Base-by-base conservation (phyloP, 768 basidiomycete genomes). In the Leccinum barrowsii region DNA sequence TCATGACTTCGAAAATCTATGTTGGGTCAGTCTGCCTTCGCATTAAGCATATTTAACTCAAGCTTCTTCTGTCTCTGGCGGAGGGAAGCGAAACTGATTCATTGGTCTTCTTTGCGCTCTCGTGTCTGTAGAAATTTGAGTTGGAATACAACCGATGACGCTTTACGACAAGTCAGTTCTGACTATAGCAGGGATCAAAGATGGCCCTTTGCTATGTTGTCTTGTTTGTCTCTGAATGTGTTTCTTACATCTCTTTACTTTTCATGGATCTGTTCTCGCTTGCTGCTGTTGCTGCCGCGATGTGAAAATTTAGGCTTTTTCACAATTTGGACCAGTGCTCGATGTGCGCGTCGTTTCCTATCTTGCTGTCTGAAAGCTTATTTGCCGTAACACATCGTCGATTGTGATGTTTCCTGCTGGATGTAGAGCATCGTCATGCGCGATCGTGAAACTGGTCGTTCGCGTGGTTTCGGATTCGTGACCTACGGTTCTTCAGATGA, bases 391-490 rank as follows among this genome's bases (percentile, higher is more conserved):
- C 30, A 24, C 42, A 10, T 58, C 26, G 26, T 49, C 50, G 10
- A 46, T 51, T 8, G 53, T 74, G 73, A 70, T 77, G 67, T 73
- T 77, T 57, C 65, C 64, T 66, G 50, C 44, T 53, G 47, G 52
- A 58, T 73, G 76, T 64, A 97, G 93, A 90, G 90, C 67, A 94
- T 96, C 77, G 94, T 96, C 74, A 96, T 96, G 94, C 90, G 92
- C 79, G 95, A 98, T 78, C 92, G 94, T 72, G 96, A 97, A 72
- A 98, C 96, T 64, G 91, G 92, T 60, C 92, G 95, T 71, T 96
- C 93, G 63, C 89, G 95, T 72, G 95, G 95, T 70, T 98, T 98
- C 74, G 95, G 95, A 62, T 98, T 98, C 77, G 94, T 98, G 61
- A 94, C 91, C 55, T 94, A 79, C 74, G 73, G 78, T 62, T 71